Evolutionary conservation across 805 yeast species (phyloP), one percentile per base, ranked within the genome.

Genomic region (Yarrowia sp.): DNA sequence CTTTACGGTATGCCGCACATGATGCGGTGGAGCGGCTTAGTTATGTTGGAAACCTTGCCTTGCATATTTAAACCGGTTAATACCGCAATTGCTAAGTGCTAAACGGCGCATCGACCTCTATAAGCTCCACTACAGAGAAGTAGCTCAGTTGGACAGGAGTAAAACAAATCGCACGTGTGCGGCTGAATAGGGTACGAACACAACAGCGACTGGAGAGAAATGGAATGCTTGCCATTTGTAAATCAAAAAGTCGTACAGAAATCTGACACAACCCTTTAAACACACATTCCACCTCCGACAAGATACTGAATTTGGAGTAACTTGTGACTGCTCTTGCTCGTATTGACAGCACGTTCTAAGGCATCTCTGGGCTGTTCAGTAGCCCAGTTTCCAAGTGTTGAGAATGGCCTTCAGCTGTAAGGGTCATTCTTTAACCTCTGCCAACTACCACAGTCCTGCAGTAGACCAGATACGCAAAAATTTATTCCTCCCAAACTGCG

Each of bases 61-160:
- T 51, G 58, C 43, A 36, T 51, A 22, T 14, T 36, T 22, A 18
- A 22, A 36, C 43, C 18, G 58, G 58, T 51, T 51, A 51, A 51
- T 51, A 51, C 58, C 58, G 58, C 58, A 51, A 51, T 51, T 51
- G 58, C 58, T 36, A 36, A 51, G 38, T 36, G 58, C 43, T 51
- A 51, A 51, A 51, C 58, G 43, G 58, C 58, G 43, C 58, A 51
- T 51, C 58, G 58, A 50, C 43, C 35, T 36, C 58, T n/a, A 36
- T 36, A 35, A 50, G 57, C 41, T 35, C 57, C 18, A 18, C 42
- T 35, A 18, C 22, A 8, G 28, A 22, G 28, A 22, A 22, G 57
- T 14, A 50, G 33, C 58, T 36, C 43, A 18, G 58, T 36, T 5
- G 32, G 55, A 48, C 42, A 48, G 55, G 55, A 48, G 55, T 47